Base-by-base conservation (phyloP, 2,329 filamentous ascomycete genomes). In the Fusarium anthophilum region DNA sequence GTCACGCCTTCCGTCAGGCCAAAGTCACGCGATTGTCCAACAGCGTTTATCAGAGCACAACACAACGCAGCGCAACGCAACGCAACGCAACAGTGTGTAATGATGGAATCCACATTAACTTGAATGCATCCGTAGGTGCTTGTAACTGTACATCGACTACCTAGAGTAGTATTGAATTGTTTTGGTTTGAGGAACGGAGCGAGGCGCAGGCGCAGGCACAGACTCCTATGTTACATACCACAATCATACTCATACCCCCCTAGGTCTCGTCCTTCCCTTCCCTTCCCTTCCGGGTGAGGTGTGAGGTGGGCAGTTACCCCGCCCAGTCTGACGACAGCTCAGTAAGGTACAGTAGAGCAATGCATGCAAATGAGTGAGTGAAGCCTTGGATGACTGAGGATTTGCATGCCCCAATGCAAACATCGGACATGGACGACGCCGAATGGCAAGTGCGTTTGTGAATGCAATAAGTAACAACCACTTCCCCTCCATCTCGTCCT, bases 311-410 rank as follows among this genome's bases (percentile, higher is more conserved):
- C 72, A 75, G 75, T 81, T 85, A 85, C 83, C 83, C 83, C 83
- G 83, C 83, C 83, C 83, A 81, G 79, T 83, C 82, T 83, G 82
- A 83, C 82, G 80, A 83, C 81, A 81, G 79, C 80, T 78, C 80
- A 81, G 79, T 51, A 35, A 13, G 22, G 24, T 51, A 78, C 76
- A 77, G 47, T 66, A 58, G 39, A 58, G 60, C 22, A 39, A 48
- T 48, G 44, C 44, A 53, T 41, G 35, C 44, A 41, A 53, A 37
- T 35, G 37, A 47, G 50, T 30, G 32, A 37, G 56, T 56, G 60
- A 53, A 53, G 69, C 48, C 38, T 62, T 70, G 55, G 71, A 74
- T 74, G 70, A 73, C 71, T 69, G 71, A 66, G 71, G 62, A 60
- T 65, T 59, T 54, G 63, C 63, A 67, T 67, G 63, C 48, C 48